These are phyloP conservation scores for Zalaria obscura DNA, from an alignment of 2,329 filamentous ascomycete species.

Conservation along the genomic window DNA sequence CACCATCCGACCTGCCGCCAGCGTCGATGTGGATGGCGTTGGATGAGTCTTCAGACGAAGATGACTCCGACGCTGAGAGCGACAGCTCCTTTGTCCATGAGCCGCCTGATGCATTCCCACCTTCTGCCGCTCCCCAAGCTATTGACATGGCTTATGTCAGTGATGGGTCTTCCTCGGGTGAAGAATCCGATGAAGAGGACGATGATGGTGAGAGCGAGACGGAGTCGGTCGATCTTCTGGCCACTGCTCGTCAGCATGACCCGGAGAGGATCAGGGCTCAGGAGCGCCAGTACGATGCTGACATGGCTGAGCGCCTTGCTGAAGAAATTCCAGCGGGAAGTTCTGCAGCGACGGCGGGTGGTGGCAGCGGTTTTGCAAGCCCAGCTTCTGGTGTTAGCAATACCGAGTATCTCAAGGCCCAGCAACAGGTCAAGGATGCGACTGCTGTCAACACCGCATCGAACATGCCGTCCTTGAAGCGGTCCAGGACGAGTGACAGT, in stretches of 20 bases:
- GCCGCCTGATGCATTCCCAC: slow-evolving; percentile 10
- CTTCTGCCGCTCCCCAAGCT: slow-evolving; percentile 17
- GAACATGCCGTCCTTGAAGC: slow-evolving; percentile 1
- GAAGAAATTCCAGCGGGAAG: slow-evolving; percentile 35
- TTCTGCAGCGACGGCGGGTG: slow-evolving; percentile 32
- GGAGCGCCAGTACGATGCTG: slow-evolving; percentile 33
- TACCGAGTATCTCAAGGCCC: slow-evolving; percentile 1
- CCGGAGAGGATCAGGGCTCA: slow-evolving; percentile 24
- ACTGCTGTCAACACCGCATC: background rate
- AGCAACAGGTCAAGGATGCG: background rate
- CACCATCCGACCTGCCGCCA: slow-evolving; percentile 28
- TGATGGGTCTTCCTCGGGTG: slow-evolving; percentile 11
- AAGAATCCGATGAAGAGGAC: slow-evolving; percentile 10
- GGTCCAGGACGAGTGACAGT: slow-evolving; percentile 3
- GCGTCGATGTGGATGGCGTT: slow-evolving; percentile 27
- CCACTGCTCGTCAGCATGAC: slow-evolving; percentile 27
- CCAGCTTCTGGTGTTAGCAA: slow-evolving; percentile 13
- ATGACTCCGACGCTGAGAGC: slow-evolving; percentile 21
- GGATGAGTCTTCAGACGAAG: slow-evolving; percentile 21
- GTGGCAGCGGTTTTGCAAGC: slow-evolving; percentile 32
- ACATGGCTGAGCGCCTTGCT: slow-evolving; percentile 31
- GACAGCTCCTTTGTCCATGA: slow-evolving; percentile 8
- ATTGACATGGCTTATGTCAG: slow-evolving; percentile 14
- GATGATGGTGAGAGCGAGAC: slow-evolving; percentile 17
- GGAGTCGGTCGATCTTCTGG: slow-evolving; percentile 30